Percentiles rank a stretch among this genome's conserved stretches.
Conservation (phyloP, 2,329 filamentous ascomycete species). For the Aaosphaeria arxii region DNA sequence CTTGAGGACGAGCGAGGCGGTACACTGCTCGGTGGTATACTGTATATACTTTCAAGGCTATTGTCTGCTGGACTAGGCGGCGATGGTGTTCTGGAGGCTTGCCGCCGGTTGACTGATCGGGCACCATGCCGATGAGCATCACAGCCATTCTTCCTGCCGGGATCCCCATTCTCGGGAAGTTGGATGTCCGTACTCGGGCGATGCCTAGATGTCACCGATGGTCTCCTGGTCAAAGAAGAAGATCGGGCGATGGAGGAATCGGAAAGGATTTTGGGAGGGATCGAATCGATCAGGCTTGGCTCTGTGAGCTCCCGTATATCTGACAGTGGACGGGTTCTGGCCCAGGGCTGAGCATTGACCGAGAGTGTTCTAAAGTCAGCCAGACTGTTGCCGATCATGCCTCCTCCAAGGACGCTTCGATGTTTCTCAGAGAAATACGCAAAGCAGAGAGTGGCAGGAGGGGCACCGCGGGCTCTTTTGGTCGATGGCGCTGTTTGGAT, state of each 20-base stretch:
- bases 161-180: constrained; percentile 24
- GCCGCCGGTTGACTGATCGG: constrained; percentile 20
- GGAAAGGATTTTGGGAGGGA: constrained; percentile 24
- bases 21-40: constrained; percentile 43
- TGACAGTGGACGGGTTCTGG: constrained; percentile 43
- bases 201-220: constrained; percentile 26
- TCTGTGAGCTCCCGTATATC: constrained; percentile 52
- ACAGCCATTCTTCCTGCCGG: constrained; percentile 22
- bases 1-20: constrained; percentile 47
- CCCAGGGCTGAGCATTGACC: constrained; percentile 25
- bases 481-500: constrained; percentile 7
- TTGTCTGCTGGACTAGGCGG: constrained; percentile 30
- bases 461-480: constrained; percentile 11
- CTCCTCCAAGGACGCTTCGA: constrained; percentile 7
- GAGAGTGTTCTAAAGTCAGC: constrained; percentile 23
- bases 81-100: constrained; percentile 29
- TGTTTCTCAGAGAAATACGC: no score
- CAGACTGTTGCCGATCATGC: constrained; percentile 23
- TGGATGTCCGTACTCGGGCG: constrained; percentile 29
- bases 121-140: constrained; percentile 21
- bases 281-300: constrained; percentile 43
- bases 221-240: constrained; percentile 29
- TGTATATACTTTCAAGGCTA: constrained; percentile 45
- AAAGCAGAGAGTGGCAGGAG: not conserved
- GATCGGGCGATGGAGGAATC: constrained; percentile 17